Conservation (phyloP, 176 grass and related monocot species). For the Aechmea fasciata region DNA sequence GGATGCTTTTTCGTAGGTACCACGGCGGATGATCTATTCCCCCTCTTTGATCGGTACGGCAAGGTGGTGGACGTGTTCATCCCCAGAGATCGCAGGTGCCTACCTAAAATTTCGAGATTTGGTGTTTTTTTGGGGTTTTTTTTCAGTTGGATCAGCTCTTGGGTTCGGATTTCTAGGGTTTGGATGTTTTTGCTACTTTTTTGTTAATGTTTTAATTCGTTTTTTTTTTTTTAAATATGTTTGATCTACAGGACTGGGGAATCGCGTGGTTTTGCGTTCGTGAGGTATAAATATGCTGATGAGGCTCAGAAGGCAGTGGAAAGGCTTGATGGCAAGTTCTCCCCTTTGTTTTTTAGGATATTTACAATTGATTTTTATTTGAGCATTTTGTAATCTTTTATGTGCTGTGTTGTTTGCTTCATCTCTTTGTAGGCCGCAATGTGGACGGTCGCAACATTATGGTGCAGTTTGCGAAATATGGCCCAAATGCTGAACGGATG, state of each 20-base stretch:
- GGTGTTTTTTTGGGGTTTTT: not conserved
- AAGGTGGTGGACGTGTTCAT: constrained; percentile 93
- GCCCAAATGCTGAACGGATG: constrained; percentile 88
- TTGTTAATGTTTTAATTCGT: constrained; percentile 8
- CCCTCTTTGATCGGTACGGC: constrained; percentile 85
- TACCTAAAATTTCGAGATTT: not conserved
- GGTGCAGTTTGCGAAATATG: constrained; percentile 99
- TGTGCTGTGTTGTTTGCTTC: not conserved
- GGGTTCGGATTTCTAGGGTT: constrained; percentile 4
- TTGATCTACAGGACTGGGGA: constrained; percentile 52
- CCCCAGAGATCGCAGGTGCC: constrained; percentile 82
- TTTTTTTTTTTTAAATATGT: no score
- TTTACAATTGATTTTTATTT: not conserved
- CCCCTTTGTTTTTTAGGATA: not conserved
- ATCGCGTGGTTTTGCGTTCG: constrained; percentile 83
- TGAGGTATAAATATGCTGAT: constrained; percentile 94
- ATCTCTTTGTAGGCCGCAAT: constrained; percentile 42
- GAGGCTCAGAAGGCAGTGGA: constrained; percentile 94
- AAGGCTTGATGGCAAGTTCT: constrained; percentile 57
- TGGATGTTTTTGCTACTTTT: not conserved
- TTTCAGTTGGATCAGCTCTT: not conserved
- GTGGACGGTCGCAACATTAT: constrained; percentile 94
- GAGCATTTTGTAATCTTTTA: not conserved
- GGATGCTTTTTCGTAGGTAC: constrained; percentile 34
- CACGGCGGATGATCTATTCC: constrained; percentile 80